Evolutionary conservation across 441 rosid species (phyloP).

Genomic region (Populus trichocarpa): DNA sequence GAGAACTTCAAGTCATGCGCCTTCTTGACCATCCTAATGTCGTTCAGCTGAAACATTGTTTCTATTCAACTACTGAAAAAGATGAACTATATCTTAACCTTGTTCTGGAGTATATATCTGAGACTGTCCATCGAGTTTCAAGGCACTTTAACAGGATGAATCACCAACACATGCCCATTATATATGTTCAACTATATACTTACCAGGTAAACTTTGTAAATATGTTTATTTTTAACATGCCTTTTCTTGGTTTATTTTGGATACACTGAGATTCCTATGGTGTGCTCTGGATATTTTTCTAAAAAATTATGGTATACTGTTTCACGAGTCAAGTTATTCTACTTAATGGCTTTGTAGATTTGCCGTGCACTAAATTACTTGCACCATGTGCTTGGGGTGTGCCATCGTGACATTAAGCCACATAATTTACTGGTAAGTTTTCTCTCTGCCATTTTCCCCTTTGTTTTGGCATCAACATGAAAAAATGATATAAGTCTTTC

Average conservation of each 20-base stretch:
- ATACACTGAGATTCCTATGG: slow-evolving; percentile 3
- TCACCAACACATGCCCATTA: slow-evolving; percentile 62
- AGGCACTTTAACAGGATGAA: slow-evolving; percentile 66
- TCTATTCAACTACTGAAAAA: slow-evolving; percentile 75
- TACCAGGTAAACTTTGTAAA: slow-evolving; percentile 57
- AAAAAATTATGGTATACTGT: neutral
- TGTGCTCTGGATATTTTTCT: neutral
- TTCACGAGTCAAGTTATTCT: slow-evolving; percentile 2
- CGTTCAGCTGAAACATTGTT: slow-evolving; percentile 67
- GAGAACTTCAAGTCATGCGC: slow-evolving; percentile 80
- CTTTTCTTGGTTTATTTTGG: slow-evolving; percentile 2
- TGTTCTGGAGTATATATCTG: slow-evolving; percentile 75
- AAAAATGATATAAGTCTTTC: neutral
- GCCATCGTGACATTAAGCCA: slow-evolving; percentile 22
- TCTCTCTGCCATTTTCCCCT: slow-evolving; percentile 4
- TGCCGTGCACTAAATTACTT: slow-evolving; percentile 74
- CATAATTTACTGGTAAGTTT: slow-evolving; percentile 73
- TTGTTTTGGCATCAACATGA: neutral
- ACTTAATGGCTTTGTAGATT: slow-evolving; percentile 45
- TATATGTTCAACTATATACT: slow-evolving; percentile 63
- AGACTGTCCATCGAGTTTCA: slow-evolving; percentile 67
- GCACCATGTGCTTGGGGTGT: slow-evolving; percentile 67
- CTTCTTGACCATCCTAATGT: slow-evolving; percentile 72
- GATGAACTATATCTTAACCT: slow-evolving; percentile 75
- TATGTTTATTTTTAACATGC: neutral